Base-by-base conservation (phyloP, 225 moss, liverwort and hornwort genomes). In the Antitrichia curtipendula region DNA sequence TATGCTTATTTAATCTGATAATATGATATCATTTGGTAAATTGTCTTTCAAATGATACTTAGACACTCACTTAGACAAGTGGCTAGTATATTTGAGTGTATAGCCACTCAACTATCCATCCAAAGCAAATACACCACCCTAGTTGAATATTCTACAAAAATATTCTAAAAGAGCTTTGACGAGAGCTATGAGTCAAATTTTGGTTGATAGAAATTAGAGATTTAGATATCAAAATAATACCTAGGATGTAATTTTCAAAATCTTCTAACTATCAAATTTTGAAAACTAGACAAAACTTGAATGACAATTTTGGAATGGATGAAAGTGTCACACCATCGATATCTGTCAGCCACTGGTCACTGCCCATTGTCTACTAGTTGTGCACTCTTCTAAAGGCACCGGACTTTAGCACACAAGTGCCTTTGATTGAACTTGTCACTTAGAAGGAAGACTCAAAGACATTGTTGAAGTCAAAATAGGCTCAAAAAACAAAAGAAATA, bases 261-360 rank as follows among this genome's bases (percentile, higher is more conserved):
- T 20, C 20, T 65, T 65, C 2, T 11, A 64, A 19, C 1, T 63
- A 34, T 0, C 18, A 63, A 18, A 63, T 18, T 63, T 18, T 34
- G 9, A 5, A 34, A 34, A 34, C 5, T 11, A 8, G 1, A 61
- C 7, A 1, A 61, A 61, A 29, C 7, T 61, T 28, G 13, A 13
- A 49, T 49, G 49, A 61, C 28, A 29, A 7, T 14, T 29, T 29
- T 28, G 7, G 17, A 63, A 17, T 63, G 9, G 3, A 64, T 34
- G 3, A 36, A 64, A 64, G 34, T 64, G 1, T 34, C 0, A 36
- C 3, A 18, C 19, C 18, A 64, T 34, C 3, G 5, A 64, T 34
- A 64, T 36, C 0, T 19, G 10, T 1, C 5, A 3, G 10, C 3
- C 6, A 2, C 0, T 19, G 0, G 19, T 64, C 3, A 0, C 0